Base-by-base conservation (phyloP, 371 early-diverging fungal species). In the Dentiscutata heterogama region DNA sequence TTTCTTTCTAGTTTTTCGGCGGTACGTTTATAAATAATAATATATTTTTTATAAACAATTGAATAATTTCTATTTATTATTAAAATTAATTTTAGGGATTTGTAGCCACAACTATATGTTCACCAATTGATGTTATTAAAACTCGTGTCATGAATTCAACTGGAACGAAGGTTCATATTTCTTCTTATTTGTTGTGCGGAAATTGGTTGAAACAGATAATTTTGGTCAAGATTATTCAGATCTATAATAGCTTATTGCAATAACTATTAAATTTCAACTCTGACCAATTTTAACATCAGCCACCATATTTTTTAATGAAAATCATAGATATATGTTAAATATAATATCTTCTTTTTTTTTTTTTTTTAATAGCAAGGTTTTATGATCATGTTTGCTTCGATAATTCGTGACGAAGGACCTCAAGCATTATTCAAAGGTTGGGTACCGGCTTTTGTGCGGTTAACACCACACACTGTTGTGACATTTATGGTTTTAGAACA, bases 41-140 rank as follows among this genome's bases (percentile, higher is more conserved):
- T 13, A 51, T 61, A 35, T 31, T 75, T 22, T 31, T 18, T 68
- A 58, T n/a, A 63, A 35, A 61, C 20, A 3, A 13, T 54, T 2
- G 1, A 20, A 35, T 60, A 10, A 25, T 72, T 56, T 70, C 39
- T 50, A 50, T 50, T 13, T 50, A 50, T 50, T 50, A 64, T 68
- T 25, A 58, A 54, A 39, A 70, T 73, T 72, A 76, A 63, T 82
- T 80, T 71, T 82, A 92, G 92, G 96, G 95, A 46, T 88, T 97
- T 25, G 93, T 97, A 16, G 96, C 97, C 5, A 97, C 98, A 0
- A 97, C 98, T 3, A 92, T 92, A 0, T 94, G 94, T 63, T 93
- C 95, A 8, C 96, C 96, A 22, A 87, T 95, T 56, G 98, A 97
- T 87, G 97, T 97, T 16, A 89, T 96, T 68, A 97, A 97, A 87